Conservation (phyloP, 306 rosid genomes). For the Trifolium dubium region DNA sequence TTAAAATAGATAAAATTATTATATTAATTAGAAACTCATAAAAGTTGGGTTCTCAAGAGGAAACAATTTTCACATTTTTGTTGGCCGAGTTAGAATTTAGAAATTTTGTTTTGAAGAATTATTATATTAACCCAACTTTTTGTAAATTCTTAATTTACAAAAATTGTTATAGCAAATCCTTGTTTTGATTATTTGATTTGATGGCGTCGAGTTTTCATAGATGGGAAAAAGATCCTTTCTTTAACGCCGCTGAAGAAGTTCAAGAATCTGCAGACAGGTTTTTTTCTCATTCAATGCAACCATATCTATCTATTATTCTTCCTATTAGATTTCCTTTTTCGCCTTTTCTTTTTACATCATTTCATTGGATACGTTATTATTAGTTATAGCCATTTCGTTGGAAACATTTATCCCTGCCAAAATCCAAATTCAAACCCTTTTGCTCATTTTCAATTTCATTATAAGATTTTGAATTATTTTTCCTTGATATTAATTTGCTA, state of each 20-base stretch:
- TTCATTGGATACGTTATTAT: no score
- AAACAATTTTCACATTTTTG: no score
- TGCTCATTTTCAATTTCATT: neutral
- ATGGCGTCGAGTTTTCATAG: conserved; percentile 93
- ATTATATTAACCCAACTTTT: no score
- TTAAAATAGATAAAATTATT: no score
- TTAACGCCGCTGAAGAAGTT: conserved; percentile 93
- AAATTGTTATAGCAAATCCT: no score
- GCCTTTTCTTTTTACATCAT: neutral
- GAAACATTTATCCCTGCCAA: neutral
- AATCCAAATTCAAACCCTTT: conserved; percentile 9
- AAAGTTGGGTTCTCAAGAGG: no score
- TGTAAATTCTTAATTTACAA: no score
- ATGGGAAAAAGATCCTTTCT: conserved; percentile 98
- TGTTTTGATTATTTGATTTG: neutral
- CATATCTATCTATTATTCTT: neutral
- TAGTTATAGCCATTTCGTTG: neutral
- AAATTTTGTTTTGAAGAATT: no score
- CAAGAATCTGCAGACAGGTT: conserved; percentile 98
- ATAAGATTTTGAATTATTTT: neutral
- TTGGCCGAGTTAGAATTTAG: no score
- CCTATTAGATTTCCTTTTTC: conserved; percentile 1
- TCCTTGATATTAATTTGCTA: conserved; percentile 37
- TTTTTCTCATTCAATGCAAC: neutral
- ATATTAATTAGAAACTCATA: no score